Conservation (phyloP, 148 eudicot species). For the Rhododendron molle region DNA sequence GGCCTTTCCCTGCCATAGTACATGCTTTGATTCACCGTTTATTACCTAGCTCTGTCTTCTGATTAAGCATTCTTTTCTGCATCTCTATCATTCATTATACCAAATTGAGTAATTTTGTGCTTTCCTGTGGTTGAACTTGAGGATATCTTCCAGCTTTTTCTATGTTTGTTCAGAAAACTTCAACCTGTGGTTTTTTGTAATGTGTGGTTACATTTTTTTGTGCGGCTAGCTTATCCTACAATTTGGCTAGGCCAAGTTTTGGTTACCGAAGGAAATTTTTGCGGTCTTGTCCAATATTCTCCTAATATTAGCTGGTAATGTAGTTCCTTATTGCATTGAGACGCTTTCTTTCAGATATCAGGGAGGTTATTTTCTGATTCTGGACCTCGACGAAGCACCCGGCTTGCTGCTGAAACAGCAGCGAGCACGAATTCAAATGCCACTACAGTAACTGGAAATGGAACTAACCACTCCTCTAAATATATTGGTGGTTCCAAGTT, state of each 20-base stretch:
- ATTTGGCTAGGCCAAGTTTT: neutral
- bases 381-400: constrained; percentile 74
- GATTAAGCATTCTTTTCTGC: neutral
- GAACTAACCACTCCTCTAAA: constrained; percentile 66
- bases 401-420: constrained; percentile 73
- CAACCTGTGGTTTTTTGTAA: neutral
- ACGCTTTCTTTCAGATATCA: too few species aligned
- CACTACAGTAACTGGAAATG: constrained; percentile 57
- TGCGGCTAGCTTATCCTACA: neutral
- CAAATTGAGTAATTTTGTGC: neutral
- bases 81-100: neutral
- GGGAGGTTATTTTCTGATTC: constrained; percentile 61
- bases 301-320: neutral
- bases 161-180: neutral
- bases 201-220: neutral
- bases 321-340: constrained; percentile 13
- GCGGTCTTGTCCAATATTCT: constrained; percentile 1
- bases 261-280: neutral
- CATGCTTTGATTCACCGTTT: neutral
- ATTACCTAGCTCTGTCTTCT: neutral
- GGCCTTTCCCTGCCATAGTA: neutral
- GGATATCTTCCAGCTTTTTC: neutral
- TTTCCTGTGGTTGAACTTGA: neutral
- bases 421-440: constrained; percentile 39
- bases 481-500: constrained; percentile 60